Conservation (phyloP, 1,284 basidiomycete species). For the Pholiota adiposa region DNA sequence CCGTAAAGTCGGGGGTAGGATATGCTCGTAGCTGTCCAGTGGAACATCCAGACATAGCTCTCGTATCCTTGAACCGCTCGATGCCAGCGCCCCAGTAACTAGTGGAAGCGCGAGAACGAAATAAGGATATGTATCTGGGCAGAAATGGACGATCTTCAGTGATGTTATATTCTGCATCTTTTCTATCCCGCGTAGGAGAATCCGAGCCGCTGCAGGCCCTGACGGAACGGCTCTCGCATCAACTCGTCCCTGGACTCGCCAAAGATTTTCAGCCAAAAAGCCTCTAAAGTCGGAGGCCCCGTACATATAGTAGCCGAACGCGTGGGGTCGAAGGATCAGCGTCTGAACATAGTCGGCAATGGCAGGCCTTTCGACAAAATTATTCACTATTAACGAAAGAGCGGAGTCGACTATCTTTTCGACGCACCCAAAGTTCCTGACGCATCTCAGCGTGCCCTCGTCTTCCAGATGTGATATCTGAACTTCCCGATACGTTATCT, state of each 20-base stretch:
- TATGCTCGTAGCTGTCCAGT: slow-evolving; percentile 13
- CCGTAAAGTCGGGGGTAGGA: slow-evolving; percentile 6
- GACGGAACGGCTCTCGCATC: not conserved
- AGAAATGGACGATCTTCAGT: slow-evolving; percentile 15
- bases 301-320: slow-evolving; percentile 5
- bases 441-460: slow-evolving; percentile 12
- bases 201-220: not conserved
- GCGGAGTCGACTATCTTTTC: not conserved
- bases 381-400: not conserved
- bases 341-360: slow-evolving; percentile 12
- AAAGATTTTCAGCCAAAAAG: not conserved
- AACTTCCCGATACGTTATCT: slow-evolving; percentile 1
- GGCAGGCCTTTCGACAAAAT: slow-evolving; percentile 7
- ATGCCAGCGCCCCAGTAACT: slow-evolving; percentile 9
- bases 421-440: slow-evolving; percentile 16
- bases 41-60: slow-evolving; percentile 20
- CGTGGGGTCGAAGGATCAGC: slow-evolving; percentile 17
- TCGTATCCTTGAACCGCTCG: slow-evolving; percentile 13
- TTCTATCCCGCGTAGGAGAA: slow-evolving; percentile 14
- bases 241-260: not conserved
- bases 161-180: slow-evolving; percentile 16
- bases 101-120: slow-evolving; percentile 16
- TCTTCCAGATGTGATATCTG: slow-evolving; percentile 14
- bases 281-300: not conserved
- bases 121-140: slow-evolving; percentile 6